A percentile compares a stretch with the other conserved stretches of the same genome.
Evolutionary conservation across 192 early-diverging fungal species (phyloP).

Genomic region (Entomortierella lignicola): DNA sequence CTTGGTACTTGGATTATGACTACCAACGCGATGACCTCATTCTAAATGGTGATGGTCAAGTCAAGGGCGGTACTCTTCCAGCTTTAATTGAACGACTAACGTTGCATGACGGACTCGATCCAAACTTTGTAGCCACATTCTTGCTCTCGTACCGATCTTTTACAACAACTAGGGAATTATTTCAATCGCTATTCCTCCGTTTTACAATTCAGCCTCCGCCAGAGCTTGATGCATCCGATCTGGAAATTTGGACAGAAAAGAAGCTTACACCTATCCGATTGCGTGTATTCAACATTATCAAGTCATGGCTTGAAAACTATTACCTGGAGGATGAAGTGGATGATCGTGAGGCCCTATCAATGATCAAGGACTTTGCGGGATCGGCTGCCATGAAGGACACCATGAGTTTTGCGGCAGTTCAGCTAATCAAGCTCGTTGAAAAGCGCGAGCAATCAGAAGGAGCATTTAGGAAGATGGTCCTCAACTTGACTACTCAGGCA

Average conservation of each 20-base stretch:
- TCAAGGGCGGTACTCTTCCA: constrained; percentile 77
- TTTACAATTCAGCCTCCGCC: constrained; percentile 79
- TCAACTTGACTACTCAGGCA: constrained; percentile 72
- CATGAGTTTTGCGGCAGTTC: constrained; percentile 69
- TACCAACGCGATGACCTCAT: constrained; percentile 67
- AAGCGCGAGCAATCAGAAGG: constrained; percentile 69
- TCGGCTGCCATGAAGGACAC: constrained; percentile 70
- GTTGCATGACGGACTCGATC: constrained; percentile 75
- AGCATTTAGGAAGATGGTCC: constrained; percentile 71
- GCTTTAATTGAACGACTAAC: constrained; percentile 81
- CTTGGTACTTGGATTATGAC: constrained; percentile 69
- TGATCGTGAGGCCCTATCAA: constrained; percentile 69
- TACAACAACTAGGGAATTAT: constrained; percentile 80
- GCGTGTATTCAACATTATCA: constrained; percentile 93
- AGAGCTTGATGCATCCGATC: constrained; percentile 72
- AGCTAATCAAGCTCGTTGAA: constrained; percentile 74
- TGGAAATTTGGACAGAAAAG: constrained; percentile 83
- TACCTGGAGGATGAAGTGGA: constrained; percentile 75
- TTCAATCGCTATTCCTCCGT: constrained; percentile 80
- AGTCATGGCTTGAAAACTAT: constrained; percentile 91
- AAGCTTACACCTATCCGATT: constrained; percentile 89
- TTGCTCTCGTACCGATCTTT: constrained; percentile 94
- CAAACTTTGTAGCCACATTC: constrained; percentile 86
- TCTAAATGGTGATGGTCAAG: constrained; percentile 74
- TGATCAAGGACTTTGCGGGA: constrained; percentile 78